These are phyloP conservation scores for Coemansia sp. DNA, from an alignment of 192 early-diverging fungal species.

Conservation along the genomic window DNA sequence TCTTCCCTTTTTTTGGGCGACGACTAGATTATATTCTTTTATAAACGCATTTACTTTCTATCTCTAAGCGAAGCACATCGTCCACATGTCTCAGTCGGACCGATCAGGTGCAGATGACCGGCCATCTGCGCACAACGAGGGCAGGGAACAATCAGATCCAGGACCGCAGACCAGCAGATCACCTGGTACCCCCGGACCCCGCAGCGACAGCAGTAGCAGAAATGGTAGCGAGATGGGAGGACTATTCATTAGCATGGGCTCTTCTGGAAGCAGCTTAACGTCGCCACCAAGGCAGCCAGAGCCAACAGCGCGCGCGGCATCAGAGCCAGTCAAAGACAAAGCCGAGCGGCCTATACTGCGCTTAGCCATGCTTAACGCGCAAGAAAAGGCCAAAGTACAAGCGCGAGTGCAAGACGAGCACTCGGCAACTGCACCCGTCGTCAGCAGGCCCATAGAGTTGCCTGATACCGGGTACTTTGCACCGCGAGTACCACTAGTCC, in stretches of 20 bases:
- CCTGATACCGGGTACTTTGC: slow-evolving; percentile 51
- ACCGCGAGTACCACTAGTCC: slow-evolving; percentile 15
- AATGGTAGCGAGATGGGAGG: neutral
- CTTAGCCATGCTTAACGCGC: slow-evolving; percentile 41
- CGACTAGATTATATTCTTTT: neutral
- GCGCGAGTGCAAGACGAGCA: slow-evolving; percentile 14
- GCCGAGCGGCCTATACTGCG: slow-evolving; percentile 28
- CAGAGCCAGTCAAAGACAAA: neutral
- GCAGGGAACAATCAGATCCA: slow-evolving; percentile 5
- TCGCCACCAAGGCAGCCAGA: slow-evolving; percentile 7
- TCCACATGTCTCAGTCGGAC: neutral
- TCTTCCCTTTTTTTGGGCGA: neutral
- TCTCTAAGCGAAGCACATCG: neutral
- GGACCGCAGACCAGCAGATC: neutral
- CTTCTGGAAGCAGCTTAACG: neutral
- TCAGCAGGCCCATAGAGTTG: slow-evolving; percentile 21
- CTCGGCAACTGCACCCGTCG: slow-evolving; percentile 36
- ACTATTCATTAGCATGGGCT: neutral
- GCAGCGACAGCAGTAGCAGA: neutral
- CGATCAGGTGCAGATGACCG: slow-evolving; percentile 4
- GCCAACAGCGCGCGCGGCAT: neutral
- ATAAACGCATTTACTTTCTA: neutral
- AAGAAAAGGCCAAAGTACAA: slow-evolving; percentile 15
- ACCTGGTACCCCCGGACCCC: neutral
- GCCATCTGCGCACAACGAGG: neutral